Evolutionary conservation across 2,329 filamentous ascomycete genomes (phyloP), one percentile per base, ranked within the genome.

Genomic region (Chaetomium globosum): DNA sequence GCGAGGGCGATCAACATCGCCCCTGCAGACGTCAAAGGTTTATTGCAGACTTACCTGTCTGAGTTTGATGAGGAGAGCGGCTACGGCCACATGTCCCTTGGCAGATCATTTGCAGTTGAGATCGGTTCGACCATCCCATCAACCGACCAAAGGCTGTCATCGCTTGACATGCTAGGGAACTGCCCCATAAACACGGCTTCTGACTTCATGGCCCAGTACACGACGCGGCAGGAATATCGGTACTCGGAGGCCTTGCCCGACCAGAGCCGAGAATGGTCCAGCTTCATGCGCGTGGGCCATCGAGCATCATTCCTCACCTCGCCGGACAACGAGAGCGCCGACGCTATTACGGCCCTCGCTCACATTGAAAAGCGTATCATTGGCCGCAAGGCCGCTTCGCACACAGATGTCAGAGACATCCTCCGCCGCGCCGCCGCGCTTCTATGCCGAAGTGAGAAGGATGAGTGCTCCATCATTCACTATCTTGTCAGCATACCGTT

Each of bases 191-290:
- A 98, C 75, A 93, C 93, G 12, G 93, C 92, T 0, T 98, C 95
- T 2, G 94, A 98, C 75, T 97, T 99, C 72, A 87, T 99, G 74
- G 93, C 95, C 1, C 94, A 99, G 74, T 99, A 99, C 75, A 98
- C 94, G 3, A 96, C 93, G 30, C 90, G 95, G 46, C 96, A 99
- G 75, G 93, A 97, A 74, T 99, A 99, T 76, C 88, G 93, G 64
- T 94, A 94, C 74, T 87, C 92, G 12, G 92, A 97, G 74, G 85
- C 87, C 2, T 80, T 90, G 46, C 87, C 89, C 1, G 88, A 90
- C 65, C 86, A 88, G 67, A 87, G 89, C 65, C 82, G 84, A 65
- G 87, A 90, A 73, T 85, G 89, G 80, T 78, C 89, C 59, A 83
- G 82, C 54, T 83, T 85, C 65, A 84, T 87, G 81, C 82, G 82